Percentiles rank a stretch among this genome's conserved stretches.
Conservation (phyloP, 2,329 filamentous ascomycete species). For the Nannizziopsis barbatae region DNA sequence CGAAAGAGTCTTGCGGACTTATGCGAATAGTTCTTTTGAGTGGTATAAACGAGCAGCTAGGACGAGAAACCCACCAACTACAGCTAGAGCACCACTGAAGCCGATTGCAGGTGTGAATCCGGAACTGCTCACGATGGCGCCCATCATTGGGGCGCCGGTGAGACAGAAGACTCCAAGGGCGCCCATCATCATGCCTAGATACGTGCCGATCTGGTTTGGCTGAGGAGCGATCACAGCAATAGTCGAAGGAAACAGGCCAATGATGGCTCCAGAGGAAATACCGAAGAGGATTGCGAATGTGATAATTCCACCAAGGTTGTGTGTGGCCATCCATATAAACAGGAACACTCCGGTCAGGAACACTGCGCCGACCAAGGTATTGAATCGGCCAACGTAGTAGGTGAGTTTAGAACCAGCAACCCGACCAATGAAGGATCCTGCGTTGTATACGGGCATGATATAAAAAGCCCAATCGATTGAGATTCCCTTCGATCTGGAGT, state of each 20-base stretch:
- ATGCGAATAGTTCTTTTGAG: slow-evolving; percentile 11
- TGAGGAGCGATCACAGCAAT: slow-evolving; percentile 8
- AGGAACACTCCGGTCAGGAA: slow-evolving; percentile 34
- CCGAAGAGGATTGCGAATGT: slow-evolving; percentile 38
- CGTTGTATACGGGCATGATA: slow-evolving; percentile 56
- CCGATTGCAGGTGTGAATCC: slow-evolving; percentile 11
- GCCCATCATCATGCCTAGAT: slow-evolving; percentile 16
- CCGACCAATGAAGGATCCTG: slow-evolving; percentile 48
- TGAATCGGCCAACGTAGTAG: slow-evolving; percentile 47
- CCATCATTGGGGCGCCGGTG: slow-evolving; percentile 15
- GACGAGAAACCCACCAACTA: slow-evolving; percentile 8
- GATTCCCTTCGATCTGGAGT: slow-evolving; percentile 45
- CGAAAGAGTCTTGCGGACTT: background rate
- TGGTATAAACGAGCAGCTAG: slow-evolving; percentile 10
- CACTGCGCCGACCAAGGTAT: slow-evolving; percentile 40
- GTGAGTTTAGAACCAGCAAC: slow-evolving; percentile 48
- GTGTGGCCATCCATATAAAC: slow-evolving; percentile 34
- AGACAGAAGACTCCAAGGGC: slow-evolving; percentile 12
- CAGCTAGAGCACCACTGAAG: slow-evolving; percentile 10
- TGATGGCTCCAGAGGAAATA: slow-evolving; percentile 42
- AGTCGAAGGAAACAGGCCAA: slow-evolving; percentile 19
- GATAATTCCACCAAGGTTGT: slow-evolving; percentile 31
- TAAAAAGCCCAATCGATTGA: slow-evolving; percentile 48
- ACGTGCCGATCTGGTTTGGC: slow-evolving; percentile 14
- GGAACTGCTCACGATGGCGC: slow-evolving; percentile 9